These are phyloP conservation scores for Magnolia changhungtana DNA, from an alignment of 164 flowering plant species.

Conservation along the genomic window DNA sequence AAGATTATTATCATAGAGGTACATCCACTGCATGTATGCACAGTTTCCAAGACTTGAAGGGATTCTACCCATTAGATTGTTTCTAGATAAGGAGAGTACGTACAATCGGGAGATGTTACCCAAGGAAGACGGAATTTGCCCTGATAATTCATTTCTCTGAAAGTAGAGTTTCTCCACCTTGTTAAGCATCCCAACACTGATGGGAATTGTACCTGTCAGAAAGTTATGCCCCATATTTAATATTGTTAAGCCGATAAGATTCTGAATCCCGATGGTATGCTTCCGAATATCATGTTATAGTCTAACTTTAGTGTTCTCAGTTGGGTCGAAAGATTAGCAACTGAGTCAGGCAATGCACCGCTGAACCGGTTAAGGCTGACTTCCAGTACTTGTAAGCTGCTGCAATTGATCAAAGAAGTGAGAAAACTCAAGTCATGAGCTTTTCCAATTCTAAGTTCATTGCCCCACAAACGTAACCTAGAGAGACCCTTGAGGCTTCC, in stretches of 20 bases:
- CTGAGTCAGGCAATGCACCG: constrained; percentile 43
- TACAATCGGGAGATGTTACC: constrained; percentile 22
- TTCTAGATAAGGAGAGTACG: neutral
- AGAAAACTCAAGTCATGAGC: no score
- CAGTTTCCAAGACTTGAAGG: constrained; percentile 8
- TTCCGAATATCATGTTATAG: no score
- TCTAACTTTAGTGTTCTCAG: neutral
- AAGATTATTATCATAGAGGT: constrained; percentile 6
- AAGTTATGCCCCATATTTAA: no score
- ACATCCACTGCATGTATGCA: neutral
- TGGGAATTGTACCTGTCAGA: no score
- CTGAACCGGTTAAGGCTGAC: constrained; percentile 35
- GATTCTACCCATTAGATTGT: constrained; percentile 6
- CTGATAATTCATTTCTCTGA: constrained; percentile 17
- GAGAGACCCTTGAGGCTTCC: no score
- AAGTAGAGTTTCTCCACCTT: constrained; percentile 11
- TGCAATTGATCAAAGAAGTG: constrained; percentile 24
- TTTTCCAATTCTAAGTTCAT: no score
- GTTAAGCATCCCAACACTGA: no score
- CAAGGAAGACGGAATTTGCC: constrained; percentile 24
- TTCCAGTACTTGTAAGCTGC: constrained; percentile 27
- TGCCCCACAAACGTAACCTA: no score
- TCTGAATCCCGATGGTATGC: no score
- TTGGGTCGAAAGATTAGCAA: constrained; percentile 40
- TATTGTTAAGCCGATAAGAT: no score